Base-by-base conservation (phyloP, 2,329 filamentous ascomycete genomes). In the Colletotrichum chrysophilum region DNA sequence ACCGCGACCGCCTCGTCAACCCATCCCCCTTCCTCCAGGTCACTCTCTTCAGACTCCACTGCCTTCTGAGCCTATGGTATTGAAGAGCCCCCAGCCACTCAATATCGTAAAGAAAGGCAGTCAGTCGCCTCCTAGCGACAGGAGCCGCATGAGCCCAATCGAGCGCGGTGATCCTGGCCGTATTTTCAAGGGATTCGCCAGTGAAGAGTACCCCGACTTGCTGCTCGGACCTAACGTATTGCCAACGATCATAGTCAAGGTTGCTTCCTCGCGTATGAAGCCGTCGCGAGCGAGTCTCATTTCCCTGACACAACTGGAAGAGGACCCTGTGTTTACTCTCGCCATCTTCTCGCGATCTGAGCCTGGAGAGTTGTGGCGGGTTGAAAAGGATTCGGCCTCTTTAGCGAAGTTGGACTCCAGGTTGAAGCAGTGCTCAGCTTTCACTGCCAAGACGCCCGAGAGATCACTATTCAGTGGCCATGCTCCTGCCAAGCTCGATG, bases 191-290 rank as follows among this genome's bases (percentile, higher is more conserved):
- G 95, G 95, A 1, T 89, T 98, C 26, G 89, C 95, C 7, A 95
- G 94, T 0, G 95, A 98, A 0, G 94, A 98, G 78, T 96, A 96
- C 82, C 96, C 96, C 1, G 94, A 95, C 77, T 89, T 98, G 9
- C 86, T 98, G 26, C 88, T 99, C 3, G 93, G 96, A 12, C 96
- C 97, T 0, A 97, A 98, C 82, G 96, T 96, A 7, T 88, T 99
- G 9, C 94, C 95, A 5, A 95, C 95, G 2, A 94, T 99, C 71
- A 91, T 94, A 77, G 93, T 98, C 64, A 95, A 91, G 82, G 96
- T 98, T 5, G 95, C 96, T 5, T 98, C 97, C 6, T 98, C 97
- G 26, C 93, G 97, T n/a, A 93, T 99, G 88, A 96, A 95, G 81
- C 97, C 96, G 16, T 98, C 96, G 1, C 90, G 96, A 77, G 93